These are phyloP conservation scores for Vicia faba DNA, from an alignment of 306 rosid genomes.

Conservation along the genomic window DNA sequence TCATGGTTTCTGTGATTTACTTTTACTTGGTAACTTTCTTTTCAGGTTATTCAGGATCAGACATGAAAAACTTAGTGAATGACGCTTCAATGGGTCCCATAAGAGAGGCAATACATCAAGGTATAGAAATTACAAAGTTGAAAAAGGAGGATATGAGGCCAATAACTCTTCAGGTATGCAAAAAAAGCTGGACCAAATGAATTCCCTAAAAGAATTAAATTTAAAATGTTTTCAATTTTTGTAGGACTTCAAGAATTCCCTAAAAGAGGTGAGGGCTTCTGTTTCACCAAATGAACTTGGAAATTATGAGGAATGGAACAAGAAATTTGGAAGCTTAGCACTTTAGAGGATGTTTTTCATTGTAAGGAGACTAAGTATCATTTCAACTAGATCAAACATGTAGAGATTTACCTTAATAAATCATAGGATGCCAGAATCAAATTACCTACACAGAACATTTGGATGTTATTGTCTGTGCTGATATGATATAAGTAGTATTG, in stretches of 20 bases:
- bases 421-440: slow-evolving; percentile 17
- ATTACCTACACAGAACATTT: not conserved
- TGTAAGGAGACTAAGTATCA: not conserved
- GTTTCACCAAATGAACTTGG: slow-evolving; percentile 74
- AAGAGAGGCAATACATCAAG: slow-evolving; percentile 76
- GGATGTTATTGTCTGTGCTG: not conserved
- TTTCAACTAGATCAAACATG: not conserved
- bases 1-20: slow-evolving; percentile 29
- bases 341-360: slow-evolving; percentile 33
- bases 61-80: slow-evolving; percentile 92
- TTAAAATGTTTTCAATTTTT: slow-evolving; percentile 6
- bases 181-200: too few species aligned
- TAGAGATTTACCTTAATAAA: slow-evolving; percentile 11
- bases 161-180: slow-evolving; percentile 70
- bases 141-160: slow-evolving; percentile 64
- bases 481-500: not conserved
- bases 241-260: slow-evolving; percentile 74
- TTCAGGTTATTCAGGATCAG: slow-evolving; percentile 92
- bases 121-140: slow-evolving; percentile 65
- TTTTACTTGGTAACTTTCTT: slow-evolving; percentile 26
- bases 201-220: too few species aligned
- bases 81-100: slow-evolving; percentile 98
- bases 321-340: slow-evolving; percentile 76
- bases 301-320: slow-evolving; percentile 77
- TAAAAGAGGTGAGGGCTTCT: slow-evolving; percentile 86